Conservation (phyloP, 768 basidiomycete species). For the Naematelia aurantialba region DNA sequence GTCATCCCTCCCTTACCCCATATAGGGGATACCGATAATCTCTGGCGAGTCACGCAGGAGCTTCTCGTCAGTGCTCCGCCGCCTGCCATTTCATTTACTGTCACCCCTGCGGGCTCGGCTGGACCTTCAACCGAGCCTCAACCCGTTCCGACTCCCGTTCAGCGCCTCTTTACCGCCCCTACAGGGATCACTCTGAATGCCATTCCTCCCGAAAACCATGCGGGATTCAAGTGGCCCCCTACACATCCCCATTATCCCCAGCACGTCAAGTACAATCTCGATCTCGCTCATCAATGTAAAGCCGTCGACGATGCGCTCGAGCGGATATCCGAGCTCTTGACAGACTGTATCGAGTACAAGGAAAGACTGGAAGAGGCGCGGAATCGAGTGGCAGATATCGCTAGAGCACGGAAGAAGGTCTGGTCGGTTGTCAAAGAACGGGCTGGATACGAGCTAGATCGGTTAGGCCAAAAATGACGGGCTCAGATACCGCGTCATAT, state of each 20-base stretch:
- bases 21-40: conserved; percentile 37
- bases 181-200: conserved; percentile 39
- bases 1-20: conserved; percentile 30
- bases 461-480: conserved; percentile 5
- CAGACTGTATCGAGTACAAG: conserved; percentile 51
- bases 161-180: conserved; percentile 46
- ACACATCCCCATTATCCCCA: conserved; percentile 19
- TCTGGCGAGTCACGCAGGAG: conserved; percentile 41
- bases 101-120: conserved; percentile 14
- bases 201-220: conserved; percentile 24
- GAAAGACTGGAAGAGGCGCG: conserved; percentile 49
- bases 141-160: conserved; percentile 33
- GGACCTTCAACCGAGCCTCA: conserved; percentile 4
- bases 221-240: conserved; percentile 13
- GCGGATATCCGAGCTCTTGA: conserved; percentile 44
- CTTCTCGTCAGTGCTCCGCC: conserved; percentile 24
- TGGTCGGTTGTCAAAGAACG: conserved; percentile 49
- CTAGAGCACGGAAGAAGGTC: conserved; percentile 46
- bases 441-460: conserved; percentile 37
- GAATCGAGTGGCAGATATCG: conserved; percentile 48
- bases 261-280: conserved; percentile 41
- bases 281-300: conserved; percentile 34
- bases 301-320: conserved; percentile 47
- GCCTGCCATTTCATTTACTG: conserved; percentile 20
- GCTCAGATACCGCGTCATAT: too few species aligned